Base-by-base conservation (phyloP, 148 eudicot species). In the Bassia scoparia region DNA sequence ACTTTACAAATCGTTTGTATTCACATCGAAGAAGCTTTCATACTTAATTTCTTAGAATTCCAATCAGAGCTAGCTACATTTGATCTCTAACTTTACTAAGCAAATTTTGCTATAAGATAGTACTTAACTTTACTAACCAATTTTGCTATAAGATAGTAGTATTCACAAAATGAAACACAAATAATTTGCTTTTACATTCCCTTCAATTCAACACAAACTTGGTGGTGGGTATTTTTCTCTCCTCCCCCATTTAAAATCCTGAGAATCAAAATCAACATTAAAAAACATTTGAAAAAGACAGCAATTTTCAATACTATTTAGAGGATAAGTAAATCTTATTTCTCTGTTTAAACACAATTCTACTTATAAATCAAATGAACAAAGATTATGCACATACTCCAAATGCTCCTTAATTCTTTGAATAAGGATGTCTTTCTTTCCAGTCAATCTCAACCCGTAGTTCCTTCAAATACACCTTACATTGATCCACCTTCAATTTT, bases 391-490 rank as follows among this genome's bases (percentile, higher is more conserved):
- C 37, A 26, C 53, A 58, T 66, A 91, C 97, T 83, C 81, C 13
- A 78, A 46, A 68, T 91, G 95, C 79, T 91, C 95, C 74, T 83
- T 89, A 35, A 91, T 89, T 64, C 97, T 85, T 78, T 74, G 83
- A 49, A 89, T 80, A 8, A 91, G 86, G 18, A 58, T 72, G 1
- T 83, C 90, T 71, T 91, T 91, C 15, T 83, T 89, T 55, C 97
- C 97, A 0, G 87, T 79, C 76, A 89, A 80, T 72, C 97, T 84
- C 79, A 91, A 76, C 48, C 90, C 90, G 80, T 91, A 80, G 74
- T 84, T 86, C 81, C 91, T n/a, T 89, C 81, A 91, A 74, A 77
- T 91, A 91, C 56, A 91, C 74, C 81, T 91, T 91, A 76, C 94
- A 91, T 72, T 91, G 90, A 9, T 89, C 97, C 74, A 91, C 89